Base-by-base conservation (phyloP, 192 early-diverging fungal species). In the Backusella liffmaniae region DNA sequence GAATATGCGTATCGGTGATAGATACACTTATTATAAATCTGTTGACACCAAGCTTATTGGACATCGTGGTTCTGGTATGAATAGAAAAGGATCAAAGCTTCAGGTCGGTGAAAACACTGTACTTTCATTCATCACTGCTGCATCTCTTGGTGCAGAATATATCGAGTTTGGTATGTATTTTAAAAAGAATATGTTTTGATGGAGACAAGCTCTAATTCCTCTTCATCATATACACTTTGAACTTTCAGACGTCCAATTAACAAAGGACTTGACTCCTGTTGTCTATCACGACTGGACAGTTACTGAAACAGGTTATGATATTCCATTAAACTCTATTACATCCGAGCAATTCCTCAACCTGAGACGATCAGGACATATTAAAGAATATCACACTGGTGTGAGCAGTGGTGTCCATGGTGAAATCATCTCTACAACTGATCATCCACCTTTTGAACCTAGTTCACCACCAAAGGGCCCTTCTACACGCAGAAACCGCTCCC, bases 241-340 rank as follows among this genome's bases (percentile, higher is more conserved):
- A 39, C 13, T 1, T 10, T 32, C 68, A 92, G 96, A 98, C 76
- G 94, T 96, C 21, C 97, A 98, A 86, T 81, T 98, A 74, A 96
- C 96, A 9, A 94, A 94, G 74, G 96, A 98, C 77, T 79, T 88
- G 76, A 88, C 89, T 0, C 94, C 94, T 7, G 92, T 97, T 29
- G 79, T 98, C 42, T 98, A 98, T 79, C 97, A 98, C 75, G 96
- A 98, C 81, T 97, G 94, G 95, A 91, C 86, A 0, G 88, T 92
- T 21, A 90, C 90, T 1, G 93, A 92, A 72, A 91, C 92, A 2
- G 90, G 91, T 0, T 74, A 91, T 39, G 91, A 91, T 46, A 88
- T 91, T 49, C 91, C 89, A 1, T 83, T 96, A 23, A 88, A 89
- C 67, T 75, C 86, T 5, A 84, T 96, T 30, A 90, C 91, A 4